Evolutionary conservation across 2,329 filamentous ascomycete species (phyloP).

Genomic region (Fusarium abutilonis): DNA sequence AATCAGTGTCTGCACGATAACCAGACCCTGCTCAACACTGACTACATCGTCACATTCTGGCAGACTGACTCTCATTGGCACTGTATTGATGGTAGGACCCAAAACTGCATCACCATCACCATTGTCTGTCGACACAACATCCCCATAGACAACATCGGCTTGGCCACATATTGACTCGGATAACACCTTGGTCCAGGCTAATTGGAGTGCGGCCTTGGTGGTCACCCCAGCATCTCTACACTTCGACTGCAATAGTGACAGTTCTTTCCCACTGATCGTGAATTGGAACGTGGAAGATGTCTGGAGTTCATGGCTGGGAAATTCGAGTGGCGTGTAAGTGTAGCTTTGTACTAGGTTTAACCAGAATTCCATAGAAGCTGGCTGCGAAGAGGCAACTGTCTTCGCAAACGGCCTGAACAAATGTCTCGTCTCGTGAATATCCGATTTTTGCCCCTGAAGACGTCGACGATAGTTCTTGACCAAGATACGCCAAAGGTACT

Average conservation of each 20-base stretch:
- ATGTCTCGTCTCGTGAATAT: background rate
- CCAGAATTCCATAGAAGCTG: background rate
- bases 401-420: slow-evolving; percentile 20
- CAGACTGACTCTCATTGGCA: slow-evolving; percentile 6
- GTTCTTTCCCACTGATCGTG: background rate
- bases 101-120: background rate
- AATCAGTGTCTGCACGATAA: background rate
- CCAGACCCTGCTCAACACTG: background rate
- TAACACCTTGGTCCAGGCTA: slow-evolving; percentile 19
- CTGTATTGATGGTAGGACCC: slow-evolving; percentile 20
- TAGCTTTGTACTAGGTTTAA: background rate
- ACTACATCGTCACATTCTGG: rapidly evolving
- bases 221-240: slow-evolving; percentile 7
- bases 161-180: slow-evolving; percentile 12
- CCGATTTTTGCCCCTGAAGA: background rate
- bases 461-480: background rate
- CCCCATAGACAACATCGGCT: slow-evolving; percentile 13
- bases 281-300: slow-evolving; percentile 22
- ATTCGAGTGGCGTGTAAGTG: background rate
- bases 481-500: background rate
- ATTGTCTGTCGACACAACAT: slow-evolving; percentile 1
- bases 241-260: slow-evolving; percentile 3
- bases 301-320: background rate
- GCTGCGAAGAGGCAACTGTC: background rate
- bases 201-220: slow-evolving; percentile 6